Conservation (phyloP, 805 yeast species). For the Hanseniaspora pseudoguilliermondii region DNA sequence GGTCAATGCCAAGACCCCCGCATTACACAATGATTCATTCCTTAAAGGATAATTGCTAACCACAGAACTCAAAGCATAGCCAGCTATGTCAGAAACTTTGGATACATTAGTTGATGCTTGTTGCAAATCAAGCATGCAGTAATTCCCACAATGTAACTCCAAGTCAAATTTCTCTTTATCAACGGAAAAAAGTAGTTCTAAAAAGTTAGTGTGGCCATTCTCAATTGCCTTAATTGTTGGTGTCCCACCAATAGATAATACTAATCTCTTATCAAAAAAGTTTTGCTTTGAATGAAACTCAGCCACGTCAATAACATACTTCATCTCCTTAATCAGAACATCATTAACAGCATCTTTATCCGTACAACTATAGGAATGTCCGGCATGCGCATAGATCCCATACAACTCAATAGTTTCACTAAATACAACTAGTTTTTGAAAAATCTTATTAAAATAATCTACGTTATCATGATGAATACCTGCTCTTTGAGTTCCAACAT, state of each 20-base stretch:
- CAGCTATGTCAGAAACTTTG: slow-evolving; percentile 34
- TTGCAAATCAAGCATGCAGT: slow-evolving; percentile 59
- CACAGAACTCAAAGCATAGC: slow-evolving; percentile 45
- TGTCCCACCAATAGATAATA: slow-evolving; percentile 67
- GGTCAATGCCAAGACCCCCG: slow-evolving; percentile 60
- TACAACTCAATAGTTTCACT: slow-evolving; percentile 33
- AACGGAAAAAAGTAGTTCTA: slow-evolving; percentile 13
- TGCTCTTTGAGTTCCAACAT: slow-evolving; percentile 63
- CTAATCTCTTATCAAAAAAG: slow-evolving; percentile 25
- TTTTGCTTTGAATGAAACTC: slow-evolving; percentile 23
- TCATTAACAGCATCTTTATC: slow-evolving; percentile 35
- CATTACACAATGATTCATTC: slow-evolving; percentile 45
- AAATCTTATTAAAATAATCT: slow-evolving; percentile 24
- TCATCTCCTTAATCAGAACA: slow-evolving; percentile 43
- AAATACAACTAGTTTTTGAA: slow-evolving; percentile 25
- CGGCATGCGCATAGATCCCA: slow-evolving; percentile 73
- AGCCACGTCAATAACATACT: slow-evolving; percentile 44
- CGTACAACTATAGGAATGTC: slow-evolving; percentile 51
- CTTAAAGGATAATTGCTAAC: slow-evolving; percentile 46
- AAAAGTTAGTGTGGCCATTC: slow-evolving; percentile 13
- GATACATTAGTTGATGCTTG: slow-evolving; percentile 61
- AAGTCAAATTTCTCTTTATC: slow-evolving; percentile 31
- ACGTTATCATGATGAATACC: slow-evolving; percentile 34
- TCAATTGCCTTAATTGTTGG: slow-evolving; percentile 57
- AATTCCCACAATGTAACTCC: slow-evolving; percentile 76